Base-by-base conservation (phyloP, 306 rosid genomes). In the Acacia crassicarpa region DNA sequence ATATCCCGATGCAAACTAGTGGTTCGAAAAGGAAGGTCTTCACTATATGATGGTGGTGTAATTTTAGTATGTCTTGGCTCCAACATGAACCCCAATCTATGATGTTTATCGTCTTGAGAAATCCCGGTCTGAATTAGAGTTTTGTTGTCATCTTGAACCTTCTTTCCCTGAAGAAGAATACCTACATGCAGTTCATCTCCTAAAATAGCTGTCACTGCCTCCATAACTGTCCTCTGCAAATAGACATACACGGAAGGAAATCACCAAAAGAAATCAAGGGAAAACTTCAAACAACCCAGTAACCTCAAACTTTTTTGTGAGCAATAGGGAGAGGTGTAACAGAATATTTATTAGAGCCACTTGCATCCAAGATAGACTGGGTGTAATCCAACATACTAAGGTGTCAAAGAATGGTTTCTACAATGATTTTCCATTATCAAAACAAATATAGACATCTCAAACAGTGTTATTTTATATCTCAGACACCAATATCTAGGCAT, bases 171-270 rank as follows among this genome's bases (percentile, higher is more conserved):
- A 58, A 90, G 87, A 78, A 92, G 85, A 48, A 92, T 89, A n/a
- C 97, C 93, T n/a, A 92, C 91, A 71, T 85, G 94, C 23, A 92
- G 81, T 80, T 92, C 97, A 35, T 92, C 94, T 82, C 93, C 97
- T 4, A 90, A 90, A 62, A 90, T 84, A 74, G 89, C 32, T 19
- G 90, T 86, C 85, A 90, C 87, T 17, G 97, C 93, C 82, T 92
- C 94, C 93, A 89, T 87, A 11, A 92, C 93, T 40, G 86, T 78
- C 78, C 90, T 90, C 93, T 89, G 71, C 79, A 80, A 66, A 67
- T 75, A 33, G 49, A 43, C 27, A 48, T 25, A 45, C 3, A 83
- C 30, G 63, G 22, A 49, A 40, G 61, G 32, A 63, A 49, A 75
- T 74, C 78, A 53, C 46, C 32, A 58, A 40, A 58, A 75, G 69